These are phyloP conservation scores for Pinus albicaulis DNA, from an alignment of 75 land plant species.

Conservation along the genomic window DNA sequence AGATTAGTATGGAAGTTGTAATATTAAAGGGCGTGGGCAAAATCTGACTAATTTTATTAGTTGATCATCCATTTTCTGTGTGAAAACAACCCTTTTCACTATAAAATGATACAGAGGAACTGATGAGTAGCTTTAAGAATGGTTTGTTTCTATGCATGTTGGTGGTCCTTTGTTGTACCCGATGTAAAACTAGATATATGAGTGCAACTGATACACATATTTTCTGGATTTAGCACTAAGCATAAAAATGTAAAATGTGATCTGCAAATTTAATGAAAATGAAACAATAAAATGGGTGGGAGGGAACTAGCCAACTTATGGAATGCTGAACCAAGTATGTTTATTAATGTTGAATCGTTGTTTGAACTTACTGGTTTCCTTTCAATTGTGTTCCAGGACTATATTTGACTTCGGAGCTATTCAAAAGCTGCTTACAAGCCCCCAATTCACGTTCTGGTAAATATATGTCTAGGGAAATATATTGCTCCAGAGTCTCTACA, in stretches of 20 bases:
- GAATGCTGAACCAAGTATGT: background rate
- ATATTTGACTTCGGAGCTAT: conserved; percentile 94
- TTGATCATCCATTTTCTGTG: too few relatives aligned
- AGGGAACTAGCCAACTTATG: background rate
- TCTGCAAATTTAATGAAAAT: background rate
- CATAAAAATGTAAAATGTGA: background rate
- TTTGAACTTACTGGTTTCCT: background rate
- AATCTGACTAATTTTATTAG: too few relatives aligned
- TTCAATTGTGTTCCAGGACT: conserved; percentile 38
- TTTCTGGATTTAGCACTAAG: background rate
- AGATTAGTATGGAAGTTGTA: too few relatives aligned
- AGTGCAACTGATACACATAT: background rate
- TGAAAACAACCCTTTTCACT: too few relatives aligned
- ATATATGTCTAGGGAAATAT: background rate
- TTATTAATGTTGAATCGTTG: background rate
- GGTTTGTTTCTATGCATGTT: background rate
- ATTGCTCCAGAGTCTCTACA: too few relatives aligned
- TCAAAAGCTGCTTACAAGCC: conserved; percentile 75
- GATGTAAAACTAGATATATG: background rate
- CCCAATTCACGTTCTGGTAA: conserved; percentile 96
- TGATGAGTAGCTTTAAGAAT: background rate
- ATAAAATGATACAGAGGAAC: too few relatives aligned
- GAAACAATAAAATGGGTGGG: background rate
- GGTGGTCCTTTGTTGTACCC: background rate
- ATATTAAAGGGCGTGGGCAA: too few relatives aligned